phyloP scores from a whole-genome alignment of 306 rosid genomes.

The Pyrus communis region DNA sequence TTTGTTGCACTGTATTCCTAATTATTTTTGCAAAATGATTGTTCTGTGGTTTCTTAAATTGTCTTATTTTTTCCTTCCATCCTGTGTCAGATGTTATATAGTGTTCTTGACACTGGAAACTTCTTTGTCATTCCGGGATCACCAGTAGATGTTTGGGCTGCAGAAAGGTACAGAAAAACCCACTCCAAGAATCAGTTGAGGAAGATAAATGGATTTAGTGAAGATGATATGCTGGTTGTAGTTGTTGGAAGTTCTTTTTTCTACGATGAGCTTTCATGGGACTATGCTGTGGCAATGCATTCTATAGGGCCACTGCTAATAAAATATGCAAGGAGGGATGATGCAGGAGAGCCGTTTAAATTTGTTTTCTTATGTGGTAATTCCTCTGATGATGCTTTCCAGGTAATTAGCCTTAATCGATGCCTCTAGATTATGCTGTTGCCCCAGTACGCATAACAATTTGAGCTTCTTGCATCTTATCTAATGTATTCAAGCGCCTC shows the following conservation, averaged over 20 bases:
- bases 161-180: conserved; percentile 51
- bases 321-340: conserved; percentile 70
- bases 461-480: not conserved
- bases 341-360: conserved; percentile 53
- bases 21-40: conserved; percentile 5
- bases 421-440: conserved; percentile 2
- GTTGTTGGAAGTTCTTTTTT: conserved; percentile 80
- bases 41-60: conserved; percentile 29
- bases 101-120: conserved; percentile 85
- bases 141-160: conserved; percentile 82
- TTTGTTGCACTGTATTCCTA: conserved; percentile 3
- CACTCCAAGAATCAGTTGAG: conserved; percentile 63
- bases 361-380: conserved; percentile 86
- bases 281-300: conserved; percentile 93
- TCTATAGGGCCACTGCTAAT: conserved; percentile 71
- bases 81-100: conserved; percentile 75
- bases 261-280: conserved; percentile 70
- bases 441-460: not conserved
- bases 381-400: conserved; percentile 61
- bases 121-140: conserved; percentile 94
- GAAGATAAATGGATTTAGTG: conserved; percentile 45
- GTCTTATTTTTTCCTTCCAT: conserved; percentile 11
- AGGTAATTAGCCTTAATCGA: conserved; percentile 47
- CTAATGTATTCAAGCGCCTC: not conserved
- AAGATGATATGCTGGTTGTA: conserved; percentile 66